A percentile compares a stretch with the other conserved stretches of the same genome.
These are phyloP conservation scores for Parsonsia alboflavescens DNA, from an alignment of 257 asterid genomes.

Conservation along the genomic window DNA sequence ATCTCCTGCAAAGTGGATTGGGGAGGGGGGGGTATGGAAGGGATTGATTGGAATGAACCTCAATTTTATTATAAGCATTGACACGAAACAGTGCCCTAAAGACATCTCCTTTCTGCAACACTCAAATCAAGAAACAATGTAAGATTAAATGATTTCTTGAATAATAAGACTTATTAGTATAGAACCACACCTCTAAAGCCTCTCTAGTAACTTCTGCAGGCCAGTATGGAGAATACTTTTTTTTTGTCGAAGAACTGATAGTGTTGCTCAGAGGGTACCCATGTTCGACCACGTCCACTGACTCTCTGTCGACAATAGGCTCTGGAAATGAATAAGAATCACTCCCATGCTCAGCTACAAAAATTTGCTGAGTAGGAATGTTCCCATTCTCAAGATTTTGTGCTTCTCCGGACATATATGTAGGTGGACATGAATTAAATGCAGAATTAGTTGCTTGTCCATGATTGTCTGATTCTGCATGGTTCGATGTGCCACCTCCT, in stretches of 20 bases:
- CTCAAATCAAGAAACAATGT: neutral
- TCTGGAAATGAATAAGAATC: slow-evolving; percentile 23
- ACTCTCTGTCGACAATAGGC: slow-evolving; percentile 6
- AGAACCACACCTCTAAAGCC: slow-evolving; percentile 32
- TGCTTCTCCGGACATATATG: slow-evolving; percentile 15
- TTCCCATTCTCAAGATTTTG: slow-evolving; percentile 10
- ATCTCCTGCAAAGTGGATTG: neutral
- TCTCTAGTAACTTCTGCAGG: slow-evolving; percentile 22
- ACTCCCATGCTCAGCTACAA: slow-evolving; percentile 18
- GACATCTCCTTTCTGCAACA: slow-evolving; percentile 57
- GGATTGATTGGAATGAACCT: slow-evolving; percentile 39
- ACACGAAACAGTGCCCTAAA: slow-evolving; percentile 70
- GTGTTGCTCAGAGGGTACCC: neutral
- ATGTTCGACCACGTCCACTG: neutral
- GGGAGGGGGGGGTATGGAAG: neutral
- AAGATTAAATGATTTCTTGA: neutral
- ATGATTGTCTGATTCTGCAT: slow-evolving; percentile 13
- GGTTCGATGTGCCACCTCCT: slow-evolving; percentile 10
- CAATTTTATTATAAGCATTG: slow-evolving; percentile 74
- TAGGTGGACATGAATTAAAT: slow-evolving; percentile 17
- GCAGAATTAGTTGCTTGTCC: slow-evolving; percentile 15
- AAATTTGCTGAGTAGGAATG: slow-evolving; percentile 22
- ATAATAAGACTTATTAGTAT: neutral
- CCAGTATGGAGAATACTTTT: slow-evolving; percentile 28
- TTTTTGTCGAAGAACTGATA: slow-evolving; percentile 12